Conservation (phyloP, 1,284 basidiomycete genomes). For the Irpex rosettiformis region DNA sequence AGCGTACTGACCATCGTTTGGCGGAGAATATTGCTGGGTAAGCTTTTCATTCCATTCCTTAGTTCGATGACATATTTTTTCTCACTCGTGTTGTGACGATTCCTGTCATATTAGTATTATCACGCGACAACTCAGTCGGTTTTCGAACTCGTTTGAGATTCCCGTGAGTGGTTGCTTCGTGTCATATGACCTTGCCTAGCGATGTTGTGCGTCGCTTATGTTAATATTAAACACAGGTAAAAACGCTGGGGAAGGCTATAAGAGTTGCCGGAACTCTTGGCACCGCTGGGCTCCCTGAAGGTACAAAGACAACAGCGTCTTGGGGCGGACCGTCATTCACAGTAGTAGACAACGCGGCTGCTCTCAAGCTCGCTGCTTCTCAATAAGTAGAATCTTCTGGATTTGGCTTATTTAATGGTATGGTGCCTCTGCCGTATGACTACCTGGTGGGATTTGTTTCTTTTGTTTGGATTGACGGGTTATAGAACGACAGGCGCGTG, state of each 20-base stretch:
- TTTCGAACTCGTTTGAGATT: conserved; percentile 2
- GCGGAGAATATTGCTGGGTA: conserved; percentile 42
- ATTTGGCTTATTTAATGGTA: too few relatives aligned
- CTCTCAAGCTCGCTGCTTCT: conserved; percentile 4
- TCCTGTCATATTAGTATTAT: conserved; percentile 1
- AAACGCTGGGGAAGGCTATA: conserved; percentile 13
- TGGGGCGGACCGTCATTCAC: conserved; percentile 5
- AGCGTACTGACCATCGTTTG: conserved; percentile 37
- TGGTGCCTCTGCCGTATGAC: too few relatives aligned
- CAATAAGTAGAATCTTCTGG: not conserved
- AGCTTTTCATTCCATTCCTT: conserved; percentile 17
- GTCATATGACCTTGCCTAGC: not conserved
- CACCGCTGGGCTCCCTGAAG: conserved; percentile 4
- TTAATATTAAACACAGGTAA: not conserved
- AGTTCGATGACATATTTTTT: not conserved
- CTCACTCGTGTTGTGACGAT: not conserved
- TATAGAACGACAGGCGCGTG: too few relatives aligned
- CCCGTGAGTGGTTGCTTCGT: not conserved
- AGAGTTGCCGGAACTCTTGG: conserved; percentile 14
- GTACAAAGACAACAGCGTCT: conserved; percentile 2
- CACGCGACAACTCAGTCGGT: not conserved
- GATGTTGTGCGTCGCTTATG: too few relatives aligned
- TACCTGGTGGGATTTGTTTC: too few relatives aligned
- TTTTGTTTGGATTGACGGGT: too few relatives aligned
- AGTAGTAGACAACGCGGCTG: conserved; percentile 3